Evolutionary conservation across 495 filamentous ascomycete species (phyloP).

Genomic region (Talaromyces nanjingensis): DNA sequence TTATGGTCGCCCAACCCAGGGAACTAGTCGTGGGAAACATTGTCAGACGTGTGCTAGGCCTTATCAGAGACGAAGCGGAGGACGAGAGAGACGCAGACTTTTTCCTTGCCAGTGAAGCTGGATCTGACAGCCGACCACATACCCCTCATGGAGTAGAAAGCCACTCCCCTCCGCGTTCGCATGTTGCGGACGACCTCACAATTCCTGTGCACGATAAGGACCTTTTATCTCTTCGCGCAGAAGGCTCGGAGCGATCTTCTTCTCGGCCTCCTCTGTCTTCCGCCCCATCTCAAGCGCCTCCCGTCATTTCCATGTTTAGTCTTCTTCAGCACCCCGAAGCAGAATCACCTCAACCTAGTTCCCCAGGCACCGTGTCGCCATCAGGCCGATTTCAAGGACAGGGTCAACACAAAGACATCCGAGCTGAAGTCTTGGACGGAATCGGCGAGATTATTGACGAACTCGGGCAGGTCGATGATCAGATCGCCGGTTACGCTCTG

Average conservation of each 20-base stretch:
- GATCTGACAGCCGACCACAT: slow-evolving; percentile 42
- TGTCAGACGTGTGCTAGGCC: slow-evolving; percentile 77
- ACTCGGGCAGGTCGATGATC: slow-evolving; percentile 77
- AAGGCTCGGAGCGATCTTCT: slow-evolving; percentile 29
- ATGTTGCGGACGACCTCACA: slow-evolving; percentile 4
- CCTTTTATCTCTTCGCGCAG: slow-evolving; percentile 19
- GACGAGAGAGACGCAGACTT: slow-evolving; percentile 69
- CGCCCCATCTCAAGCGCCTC: slow-evolving; percentile 42
- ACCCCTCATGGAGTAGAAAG: slow-evolving; percentile 36
- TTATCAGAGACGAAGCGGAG: slow-evolving; percentile 85
- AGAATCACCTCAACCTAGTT: slow-evolving; percentile 37
- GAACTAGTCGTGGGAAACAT: slow-evolving; percentile 93
- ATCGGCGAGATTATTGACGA: slow-evolving; percentile 91
- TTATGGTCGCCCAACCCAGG: slow-evolving; percentile 74
- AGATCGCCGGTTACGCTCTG: slow-evolving; percentile 77
- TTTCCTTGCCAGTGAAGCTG: slow-evolving; percentile 41
- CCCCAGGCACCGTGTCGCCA: slow-evolving; percentile 36
- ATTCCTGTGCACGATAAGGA: slow-evolving; percentile 23
- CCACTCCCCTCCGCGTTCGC: slow-evolving; percentile 19
- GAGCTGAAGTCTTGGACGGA: slow-evolving; percentile 81
- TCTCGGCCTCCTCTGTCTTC: slow-evolving; percentile 49
- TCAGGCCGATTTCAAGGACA: slow-evolving; percentile 28
- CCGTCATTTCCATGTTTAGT: slow-evolving; percentile 70
- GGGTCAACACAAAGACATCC: slow-evolving; percentile 51
- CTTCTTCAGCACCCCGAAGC: slow-evolving; percentile 59